Evolutionary conservation across 192 early-diverging fungal species (phyloP), one percentile per base, ranked within the genome.

Genomic region (Backusella mclennaniae): DNA sequence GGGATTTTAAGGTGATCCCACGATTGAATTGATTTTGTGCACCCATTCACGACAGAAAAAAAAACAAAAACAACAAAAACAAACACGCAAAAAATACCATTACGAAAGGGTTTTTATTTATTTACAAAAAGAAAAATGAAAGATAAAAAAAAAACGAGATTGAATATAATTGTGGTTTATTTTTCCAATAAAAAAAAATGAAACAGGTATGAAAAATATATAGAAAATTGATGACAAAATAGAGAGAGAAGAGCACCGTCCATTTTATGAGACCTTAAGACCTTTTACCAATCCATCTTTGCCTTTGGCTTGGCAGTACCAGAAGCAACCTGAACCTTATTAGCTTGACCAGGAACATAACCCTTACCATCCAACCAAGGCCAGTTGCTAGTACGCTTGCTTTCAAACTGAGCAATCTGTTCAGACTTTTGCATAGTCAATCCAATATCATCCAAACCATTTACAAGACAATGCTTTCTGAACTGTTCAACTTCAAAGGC

Each of bases 361-460:
- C 59, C 59, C 71, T 82, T 76, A n/a, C 90, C 90, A 83, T 92
- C 89, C 73, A 92, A 77, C 91, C 91, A 92, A 46, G 91, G 91
- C 85, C 85, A 90, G 26, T 73, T 71, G 44, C 41, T 33, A 31
- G 79, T 84, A 76, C 89, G 71, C 70, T 77, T 73, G 12, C 59
- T 63, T 80, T 92, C 91, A 80, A 91, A 92, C 33, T 41, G 35
- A 7, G 35, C 69, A 71, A 92, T 92, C 49, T 67, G 23, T 19
- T 80, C 81, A 39, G 78, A 80, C 82, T 92, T 92, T 71, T 89
- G 87, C 84, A 92, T 73, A 4, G 91, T 92, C 33, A 92, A 76
- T 63, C 91, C 91, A 82, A 92, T 91, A 79, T 92, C 91, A 78
- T 92, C 91, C 79, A 92, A 74, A 35, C 91, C 91, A 59, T 92